Evolutionary conservation across 139 green algal species (phyloP).

Genomic region (Chlorella ohadii): DNA sequence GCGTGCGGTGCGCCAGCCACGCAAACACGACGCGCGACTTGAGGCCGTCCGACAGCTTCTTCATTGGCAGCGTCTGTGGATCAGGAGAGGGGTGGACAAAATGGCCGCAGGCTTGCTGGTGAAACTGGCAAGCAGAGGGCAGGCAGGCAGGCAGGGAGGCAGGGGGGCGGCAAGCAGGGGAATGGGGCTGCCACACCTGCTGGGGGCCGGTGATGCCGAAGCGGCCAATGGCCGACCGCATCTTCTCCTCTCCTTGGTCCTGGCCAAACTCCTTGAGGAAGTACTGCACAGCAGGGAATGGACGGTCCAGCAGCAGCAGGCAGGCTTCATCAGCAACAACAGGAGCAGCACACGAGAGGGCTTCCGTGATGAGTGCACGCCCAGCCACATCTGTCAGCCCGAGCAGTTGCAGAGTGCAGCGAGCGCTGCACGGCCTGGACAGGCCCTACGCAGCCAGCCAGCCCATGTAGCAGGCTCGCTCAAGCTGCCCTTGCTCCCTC

Average conservation of each 20-base stretch:
- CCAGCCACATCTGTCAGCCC: too few relatives aligned
- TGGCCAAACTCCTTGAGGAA: conserved; percentile 41
- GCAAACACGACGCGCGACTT: conserved; percentile 93
- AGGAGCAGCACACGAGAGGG: too few relatives aligned
- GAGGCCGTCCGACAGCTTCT: conserved; percentile 92
- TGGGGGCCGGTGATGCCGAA: conserved; percentile 82
- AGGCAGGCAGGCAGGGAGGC: background rate
- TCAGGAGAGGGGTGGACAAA: background rate
- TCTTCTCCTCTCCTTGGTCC: conserved; percentile 69
- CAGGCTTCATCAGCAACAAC: too few relatives aligned
- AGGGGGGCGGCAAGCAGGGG: background rate
- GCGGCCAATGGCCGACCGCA: conserved; percentile 71
- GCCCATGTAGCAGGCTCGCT: too few relatives aligned
- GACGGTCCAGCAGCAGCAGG: too few relatives aligned
- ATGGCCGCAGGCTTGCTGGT: too few relatives aligned
- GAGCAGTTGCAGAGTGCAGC: too few relatives aligned
- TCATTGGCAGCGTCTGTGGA: conserved; percentile 79
- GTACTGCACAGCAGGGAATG: background rate
- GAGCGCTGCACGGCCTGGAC: too few relatives aligned
- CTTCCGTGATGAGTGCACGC: too few relatives aligned
- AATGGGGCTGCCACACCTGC: conserved; percentile 53
- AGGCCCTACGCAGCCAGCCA: too few relatives aligned
- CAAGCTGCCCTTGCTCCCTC: too few relatives aligned
- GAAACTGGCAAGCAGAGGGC: background rate
- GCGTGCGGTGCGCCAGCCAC: conserved; percentile 83